These are phyloP conservation scores for Aspergillus neotritici DNA, from an alignment of 2,329 filamentous ascomycete species.

Conservation along the genomic window DNA sequence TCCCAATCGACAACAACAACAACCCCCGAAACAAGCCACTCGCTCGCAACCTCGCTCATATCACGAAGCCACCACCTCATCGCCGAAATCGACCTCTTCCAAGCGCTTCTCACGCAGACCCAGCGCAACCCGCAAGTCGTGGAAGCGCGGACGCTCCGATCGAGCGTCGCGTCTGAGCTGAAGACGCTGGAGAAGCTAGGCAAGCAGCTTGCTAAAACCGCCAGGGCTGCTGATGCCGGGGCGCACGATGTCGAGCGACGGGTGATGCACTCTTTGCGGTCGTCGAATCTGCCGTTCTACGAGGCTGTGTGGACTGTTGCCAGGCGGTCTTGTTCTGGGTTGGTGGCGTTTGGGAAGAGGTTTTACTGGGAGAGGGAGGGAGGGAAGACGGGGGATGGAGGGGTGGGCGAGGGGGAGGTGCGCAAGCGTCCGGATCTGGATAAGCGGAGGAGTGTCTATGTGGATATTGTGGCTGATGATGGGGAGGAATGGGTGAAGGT, in stretches of 20 bases:
- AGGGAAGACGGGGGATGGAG: slow-evolving; percentile 6
- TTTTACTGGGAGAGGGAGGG: slow-evolving; percentile 44
- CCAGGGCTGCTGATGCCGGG: slow-evolving; percentile 13
- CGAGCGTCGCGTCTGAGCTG: slow-evolving; percentile 45
- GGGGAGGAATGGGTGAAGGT: slow-evolving; percentile 65
- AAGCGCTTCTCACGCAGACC: slow-evolving; percentile 34
- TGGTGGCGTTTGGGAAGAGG: slow-evolving; percentile 54
- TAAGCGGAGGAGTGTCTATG: slow-evolving; percentile 49
- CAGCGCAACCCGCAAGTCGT: slow-evolving; percentile 44
- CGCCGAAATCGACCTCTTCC: slow-evolving; percentile 43
- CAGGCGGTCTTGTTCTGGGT: slow-evolving; percentile 48
- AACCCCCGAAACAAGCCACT: slow-evolving; percentile 8
- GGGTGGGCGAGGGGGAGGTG: slow-evolving; percentile 8
- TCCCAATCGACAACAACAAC: not conserved
- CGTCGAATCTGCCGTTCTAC: slow-evolving; percentile 62
- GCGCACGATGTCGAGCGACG: slow-evolving; percentile 25
- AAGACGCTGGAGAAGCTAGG: slow-evolving; percentile 43
- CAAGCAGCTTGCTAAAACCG: slow-evolving; percentile 19
- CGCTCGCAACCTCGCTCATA: slow-evolving; percentile 29
- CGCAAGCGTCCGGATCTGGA: slow-evolving; percentile 30
- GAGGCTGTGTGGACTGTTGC: slow-evolving; percentile 59
- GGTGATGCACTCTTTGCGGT: slow-evolving; percentile 53
- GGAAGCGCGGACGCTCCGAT: slow-evolving; percentile 47
- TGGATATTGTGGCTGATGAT: slow-evolving; percentile 60
- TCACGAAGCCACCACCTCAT: slow-evolving; percentile 39